Percentiles rank a stretch among this genome's conserved stretches.
Conservation (phyloP, 2,329 filamentous ascomycete genomes). For the Myriosclerotinia curreyana region DNA sequence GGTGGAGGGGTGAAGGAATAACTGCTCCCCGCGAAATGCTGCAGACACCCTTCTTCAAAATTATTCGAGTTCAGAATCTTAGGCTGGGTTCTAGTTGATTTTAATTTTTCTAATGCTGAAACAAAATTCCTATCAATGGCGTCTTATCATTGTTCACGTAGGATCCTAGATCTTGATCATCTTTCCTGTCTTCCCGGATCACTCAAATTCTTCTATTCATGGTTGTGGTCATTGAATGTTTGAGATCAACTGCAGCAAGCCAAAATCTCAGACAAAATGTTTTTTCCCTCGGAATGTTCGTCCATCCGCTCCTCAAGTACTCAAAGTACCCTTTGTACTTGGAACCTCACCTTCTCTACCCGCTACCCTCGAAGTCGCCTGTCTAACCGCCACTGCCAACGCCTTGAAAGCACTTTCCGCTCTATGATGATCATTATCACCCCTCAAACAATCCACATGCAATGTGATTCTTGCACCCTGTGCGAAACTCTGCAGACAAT, state of each 20-base stretch:
- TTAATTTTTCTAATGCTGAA: background rate
- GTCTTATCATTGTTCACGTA: background rate
- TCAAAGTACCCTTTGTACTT: slow-evolving; percentile 92
- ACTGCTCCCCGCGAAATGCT: slow-evolving; percentile 17
- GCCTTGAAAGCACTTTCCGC: slow-evolving; percentile 98
- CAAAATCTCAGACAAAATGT: background rate
- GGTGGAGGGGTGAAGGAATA: slow-evolving; percentile 7
- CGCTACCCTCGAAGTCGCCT: slow-evolving; percentile 70
- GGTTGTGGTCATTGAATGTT: background rate
- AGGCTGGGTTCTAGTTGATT: too few relatives aligned
- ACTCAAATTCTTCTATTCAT: background rate
- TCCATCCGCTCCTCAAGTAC: slow-evolving; percentile 44
- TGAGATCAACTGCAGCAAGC: background rate
- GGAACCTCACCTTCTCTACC: slow-evolving; percentile 89
- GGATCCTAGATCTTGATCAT: background rate
- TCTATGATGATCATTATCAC: slow-evolving; percentile 92
- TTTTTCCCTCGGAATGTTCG: background rate
- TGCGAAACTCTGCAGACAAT: slow-evolving; percentile 92
- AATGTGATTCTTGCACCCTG: slow-evolving; percentile 87
- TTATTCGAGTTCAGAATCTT: too few relatives aligned
- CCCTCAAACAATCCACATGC: slow-evolving; percentile 88
- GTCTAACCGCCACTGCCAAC: slow-evolving; percentile 77
- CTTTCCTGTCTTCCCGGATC: background rate
- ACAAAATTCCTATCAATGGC: background rate
- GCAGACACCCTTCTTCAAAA: slow-evolving; percentile 3